A percentile compares a stretch with the other conserved stretches of the same genome.
Evolutionary conservation across 225 moss, liverwort and hornwort species (phyloP).

Genomic region (Pseudoscleropodium purum): DNA sequence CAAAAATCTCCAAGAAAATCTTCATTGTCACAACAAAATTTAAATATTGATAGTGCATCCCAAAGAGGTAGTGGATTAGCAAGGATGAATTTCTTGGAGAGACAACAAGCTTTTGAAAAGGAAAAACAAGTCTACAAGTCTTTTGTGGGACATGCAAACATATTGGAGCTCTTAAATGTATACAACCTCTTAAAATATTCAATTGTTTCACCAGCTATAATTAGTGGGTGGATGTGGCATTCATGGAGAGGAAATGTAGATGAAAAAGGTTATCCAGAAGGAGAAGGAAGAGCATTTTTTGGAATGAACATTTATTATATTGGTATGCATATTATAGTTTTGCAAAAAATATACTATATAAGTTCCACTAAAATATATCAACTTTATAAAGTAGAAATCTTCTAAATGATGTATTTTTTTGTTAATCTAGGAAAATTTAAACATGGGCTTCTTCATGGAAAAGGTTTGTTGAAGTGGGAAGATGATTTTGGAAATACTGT

Average conservation of each 20-base stretch:
- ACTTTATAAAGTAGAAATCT: too few relatives aligned
- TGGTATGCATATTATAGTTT: neutral
- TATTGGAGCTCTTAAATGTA: conserved; percentile 1
- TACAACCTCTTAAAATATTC: neutral
- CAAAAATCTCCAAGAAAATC: neutral
- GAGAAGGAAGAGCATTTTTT: conserved; percentile 30
- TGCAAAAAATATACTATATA: too few relatives aligned
- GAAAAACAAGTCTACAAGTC: conserved; percentile 4
- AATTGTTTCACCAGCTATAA: neutral
- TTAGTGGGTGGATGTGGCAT: conserved; percentile 35
- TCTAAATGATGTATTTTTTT: neutral
- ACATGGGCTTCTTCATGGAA: conserved; percentile 20
- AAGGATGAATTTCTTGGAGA: neutral
- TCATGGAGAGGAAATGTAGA: conserved; percentile 7
- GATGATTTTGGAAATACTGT: neutral
- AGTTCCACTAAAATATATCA: neutral
- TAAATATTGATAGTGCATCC: neutral
- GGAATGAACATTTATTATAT: conserved; percentile 3
- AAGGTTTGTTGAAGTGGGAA: conserved; percentile 17
- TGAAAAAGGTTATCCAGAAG: neutral
- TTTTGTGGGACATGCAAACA: conserved; percentile 13
- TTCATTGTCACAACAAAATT: neutral
- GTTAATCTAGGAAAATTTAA: neutral
- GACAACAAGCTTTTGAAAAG: neutral
- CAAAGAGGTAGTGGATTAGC: neutral